Conservation (phyloP, 2,329 filamentous ascomycete genomes). For the Claviceps maximensis region DNA sequence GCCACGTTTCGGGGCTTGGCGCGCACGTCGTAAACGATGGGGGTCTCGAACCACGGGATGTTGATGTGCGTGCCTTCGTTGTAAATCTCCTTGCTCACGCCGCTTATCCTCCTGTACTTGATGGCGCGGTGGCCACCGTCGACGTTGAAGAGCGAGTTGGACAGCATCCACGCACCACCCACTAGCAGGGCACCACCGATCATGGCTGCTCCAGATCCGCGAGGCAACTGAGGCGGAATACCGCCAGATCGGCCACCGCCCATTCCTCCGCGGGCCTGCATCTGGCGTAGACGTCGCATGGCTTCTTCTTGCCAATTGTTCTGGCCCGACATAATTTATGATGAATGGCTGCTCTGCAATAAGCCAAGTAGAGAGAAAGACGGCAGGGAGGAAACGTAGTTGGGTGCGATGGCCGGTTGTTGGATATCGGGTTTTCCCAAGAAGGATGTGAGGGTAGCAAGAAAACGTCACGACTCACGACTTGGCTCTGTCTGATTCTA, state of each 20-base stretch:
- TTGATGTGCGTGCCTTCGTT: slow-evolving; percentile 88
- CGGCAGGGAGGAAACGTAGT: neutral
- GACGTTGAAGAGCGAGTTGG: slow-evolving; percentile 62
- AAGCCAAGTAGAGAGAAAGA: neutral
- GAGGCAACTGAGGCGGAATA: slow-evolving; percentile 24
- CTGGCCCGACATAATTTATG: slow-evolving; percentile 18
- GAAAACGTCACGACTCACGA: neutral
- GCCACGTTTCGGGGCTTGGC: slow-evolving; percentile 94
- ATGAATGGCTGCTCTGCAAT: neutral
- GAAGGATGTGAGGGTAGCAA: neutral
- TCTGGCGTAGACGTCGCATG: slow-evolving; percentile 35
- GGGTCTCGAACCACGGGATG: slow-evolving; percentile 95
- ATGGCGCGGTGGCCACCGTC: slow-evolving; percentile 98
- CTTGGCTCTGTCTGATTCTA: neutral
- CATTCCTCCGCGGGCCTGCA: slow-evolving; percentile 29
- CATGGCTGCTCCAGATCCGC: slow-evolving; percentile 26
- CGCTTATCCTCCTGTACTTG: slow-evolving; percentile 87
- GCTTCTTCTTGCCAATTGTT: slow-evolving; percentile 37
- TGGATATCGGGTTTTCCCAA: neutral
- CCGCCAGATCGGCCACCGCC: slow-evolving; percentile 29
- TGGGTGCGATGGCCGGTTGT: neutral
- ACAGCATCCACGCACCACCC: slow-evolving; percentile 37
- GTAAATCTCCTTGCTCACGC: slow-evolving; percentile 95
- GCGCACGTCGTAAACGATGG: slow-evolving; percentile 93
- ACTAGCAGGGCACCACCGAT: slow-evolving; percentile 30